Evolutionary conservation across 192 early-diverging fungal genomes (phyloP).

Genomic region (Podila verticillata): DNA sequence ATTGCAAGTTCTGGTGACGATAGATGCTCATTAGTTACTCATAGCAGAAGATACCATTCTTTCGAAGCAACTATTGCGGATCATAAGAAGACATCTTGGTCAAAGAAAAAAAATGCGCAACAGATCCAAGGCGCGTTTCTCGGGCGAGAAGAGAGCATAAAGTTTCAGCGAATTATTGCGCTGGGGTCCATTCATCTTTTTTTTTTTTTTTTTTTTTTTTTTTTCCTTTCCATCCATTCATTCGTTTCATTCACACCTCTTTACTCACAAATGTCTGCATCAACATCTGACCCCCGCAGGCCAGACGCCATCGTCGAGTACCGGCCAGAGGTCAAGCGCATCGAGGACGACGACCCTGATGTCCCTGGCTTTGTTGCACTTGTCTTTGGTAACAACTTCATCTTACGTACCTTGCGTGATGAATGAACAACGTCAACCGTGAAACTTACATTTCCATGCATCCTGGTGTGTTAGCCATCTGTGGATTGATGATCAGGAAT

Average conservation of each 20-base stretch:
- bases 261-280: neutral
- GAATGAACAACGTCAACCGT: neutral
- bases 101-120: no score
- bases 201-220: neutral
- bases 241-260: neutral
- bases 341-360: conserved; percentile 48
- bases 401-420: neutral
- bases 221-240: neutral
- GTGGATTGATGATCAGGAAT: conserved; percentile 10
- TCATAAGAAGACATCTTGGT: no score
- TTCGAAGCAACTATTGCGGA: no score
- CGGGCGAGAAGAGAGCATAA: no score
- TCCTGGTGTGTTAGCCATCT: conserved; percentile 5
- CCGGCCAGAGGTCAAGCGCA: conserved; percentile 45
- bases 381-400: conserved; percentile 6
- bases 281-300: conserved; percentile 23
- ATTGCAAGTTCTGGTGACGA: no score
- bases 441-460: neutral
- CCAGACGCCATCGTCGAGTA: conserved; percentile 44
- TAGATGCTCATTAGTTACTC: no score
- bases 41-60: no score
- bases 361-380: conserved; percentile 45
- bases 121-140: no score
- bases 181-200: neutral
- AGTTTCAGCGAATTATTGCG: no score